Base-by-base conservation (phyloP, 352 stramenopile genomes). In the Phytophthora tentaculata region DNA sequence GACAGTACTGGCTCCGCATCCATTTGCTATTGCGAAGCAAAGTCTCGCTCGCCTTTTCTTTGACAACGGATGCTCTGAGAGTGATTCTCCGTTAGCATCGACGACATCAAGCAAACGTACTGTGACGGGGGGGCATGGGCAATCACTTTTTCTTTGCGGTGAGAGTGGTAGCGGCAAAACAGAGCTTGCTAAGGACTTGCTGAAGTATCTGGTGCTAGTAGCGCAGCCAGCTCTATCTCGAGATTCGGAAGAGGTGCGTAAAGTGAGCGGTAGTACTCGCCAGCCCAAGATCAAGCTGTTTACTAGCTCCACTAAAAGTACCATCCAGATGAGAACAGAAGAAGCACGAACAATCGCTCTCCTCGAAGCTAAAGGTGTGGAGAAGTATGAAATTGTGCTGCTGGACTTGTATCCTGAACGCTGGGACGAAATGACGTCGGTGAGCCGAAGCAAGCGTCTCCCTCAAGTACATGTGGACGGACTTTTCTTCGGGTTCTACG, bases 281-380 rank as follows among this genome's bases (percentile, higher is more conserved):
- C 70, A 67, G 6, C 69, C 68, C 14, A 81, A 75, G 49, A 69
- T 94, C 17, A 78, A 90, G 49, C 51, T 94, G 13, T 94, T 89
- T 37, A 94, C 84, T 10, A 94, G 86, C 55, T 94, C 86, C 0
- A 94, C 86, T 19, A 94, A 92, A 70, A 94, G 86, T 61, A 94
- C 86, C 3, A 76, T 90, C 23, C 84, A 91, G 56, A 94, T 94
- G 86, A 80, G 86, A n/a, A 85, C 79, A 16, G 86, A 94, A 29
- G 86, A 94, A 52, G 67, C 81, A 12, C 69, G 83, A 23, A 90
- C 84, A 10, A 83, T 92, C n/a, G 83, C 83, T n/a, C 53, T 94
- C 10, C 62, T 94, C n/a, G 82, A 87, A 44, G 77, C 81, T 23
- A 92, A 94, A 71, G 76, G 82, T 44, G 76, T 91, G 12, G 76